Base-by-base conservation (phyloP, 176 grass and related monocot genomes). In the Eragrostis curvula region DNA sequence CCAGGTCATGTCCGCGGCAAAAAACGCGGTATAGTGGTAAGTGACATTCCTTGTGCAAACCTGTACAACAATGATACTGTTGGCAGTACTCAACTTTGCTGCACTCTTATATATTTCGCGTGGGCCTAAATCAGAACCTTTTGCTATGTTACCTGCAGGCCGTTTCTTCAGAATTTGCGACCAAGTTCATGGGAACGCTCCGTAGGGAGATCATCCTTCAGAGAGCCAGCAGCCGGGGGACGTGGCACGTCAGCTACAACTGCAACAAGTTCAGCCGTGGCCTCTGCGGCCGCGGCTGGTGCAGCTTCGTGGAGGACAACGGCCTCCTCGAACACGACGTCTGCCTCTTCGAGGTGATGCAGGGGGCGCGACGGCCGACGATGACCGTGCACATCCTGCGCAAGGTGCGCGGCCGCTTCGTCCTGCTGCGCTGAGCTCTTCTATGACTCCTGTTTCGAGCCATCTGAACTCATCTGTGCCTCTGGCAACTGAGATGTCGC, bases 311-410 rank as follows among this genome's bases (percentile, higher is more conserved):
- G 68, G 29, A 3, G 10, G 28, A 73, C 75, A 88, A 88, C 0
- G 42, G 61, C 60, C 17, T 88, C 68, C n/a, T 79, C 51, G 29
- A 30, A 50, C 74, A 73, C 29, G 74, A 84, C 75, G n/a, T 88
- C 75, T 84, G 86, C 42, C 29, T 88, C 51, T 88, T 84, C 30
- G 81, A 84, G 68, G 28, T 88, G 16, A 45, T 84, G 21, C 9
- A 4, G 29, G 60, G n/a, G 14, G 11, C 27, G 8, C 67, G 28
- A 12, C 24, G 27, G 9, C 58, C n/a, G 21, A 59, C 60, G 6
- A 40, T 74, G 60, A 44, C 51, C n/a, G 69, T 88, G 68, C 87
- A 84, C 61, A 42, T 84, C 69, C 69, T 88, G 12, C 59, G 87
- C 42, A 74, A 57, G 81, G n/a, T 84, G 59, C 68, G 17, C 42